These are phyloP conservation scores for Geranium rotundifolium DNA, from an alignment of 345 rosid genomes.

Conservation along the genomic window DNA sequence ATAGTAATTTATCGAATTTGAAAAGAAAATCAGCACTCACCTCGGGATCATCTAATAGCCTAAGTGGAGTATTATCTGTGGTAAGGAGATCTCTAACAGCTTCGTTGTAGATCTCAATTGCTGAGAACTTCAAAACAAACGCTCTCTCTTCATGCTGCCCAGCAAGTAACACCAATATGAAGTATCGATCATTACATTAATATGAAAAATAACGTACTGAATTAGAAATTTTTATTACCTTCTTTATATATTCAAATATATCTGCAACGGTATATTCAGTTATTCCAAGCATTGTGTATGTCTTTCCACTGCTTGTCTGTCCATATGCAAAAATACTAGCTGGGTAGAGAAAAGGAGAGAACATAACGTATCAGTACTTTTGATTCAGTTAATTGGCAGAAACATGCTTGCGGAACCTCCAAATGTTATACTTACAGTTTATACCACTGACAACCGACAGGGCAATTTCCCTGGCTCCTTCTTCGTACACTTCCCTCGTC, in stretches of 20 bases:
- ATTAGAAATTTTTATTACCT: conserved; percentile 33
- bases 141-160: conserved; percentile 87
- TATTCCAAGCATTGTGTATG: conserved; percentile 93
- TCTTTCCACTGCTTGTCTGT: conserved; percentile 99
- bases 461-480: conserved; percentile 76
- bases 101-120: conserved; percentile 96
- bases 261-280: conserved; percentile 79
- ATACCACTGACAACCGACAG: conserved; percentile 84
- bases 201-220: not conserved
- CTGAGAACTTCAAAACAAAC: conserved; percentile 83
- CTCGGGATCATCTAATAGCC: conserved; percentile 93
- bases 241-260: conserved; percentile 69
- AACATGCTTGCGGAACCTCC: not conserved
- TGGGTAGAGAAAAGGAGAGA: conserved; percentile 19
- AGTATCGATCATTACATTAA: not conserved
- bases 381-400: too few species aligned
- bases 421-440: conserved; percentile 49
- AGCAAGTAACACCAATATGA: conserved; percentile 4
- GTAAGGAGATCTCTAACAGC: conserved; percentile 80
- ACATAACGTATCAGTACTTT: not conserved
- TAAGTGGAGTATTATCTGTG: conserved; percentile 57
- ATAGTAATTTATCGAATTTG: not conserved
- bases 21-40: conserved; percentile 22
- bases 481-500: conserved; percentile 73
- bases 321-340: conserved; percentile 98